Percentiles rank a stretch among this genome's conserved stretches.
Conservation (phyloP, 352 stramenopile species). For the Globisporangium radiosum region DNA sequence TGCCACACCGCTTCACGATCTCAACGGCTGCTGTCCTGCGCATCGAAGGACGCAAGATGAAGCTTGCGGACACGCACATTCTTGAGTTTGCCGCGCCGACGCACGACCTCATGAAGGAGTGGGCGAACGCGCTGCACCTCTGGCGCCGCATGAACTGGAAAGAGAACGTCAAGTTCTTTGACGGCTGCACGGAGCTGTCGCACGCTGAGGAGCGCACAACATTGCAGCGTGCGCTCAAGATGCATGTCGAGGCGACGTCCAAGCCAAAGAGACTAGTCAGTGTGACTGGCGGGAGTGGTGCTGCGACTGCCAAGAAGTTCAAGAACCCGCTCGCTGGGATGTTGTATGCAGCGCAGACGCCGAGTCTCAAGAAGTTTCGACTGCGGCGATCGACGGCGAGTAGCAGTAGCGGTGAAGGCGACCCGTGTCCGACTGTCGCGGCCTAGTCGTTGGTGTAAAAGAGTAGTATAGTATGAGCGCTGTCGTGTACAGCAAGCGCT, state of each 20-base stretch:
- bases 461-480: slow-evolving; percentile 9
- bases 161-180: slow-evolving; percentile 84
- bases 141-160: slow-evolving; percentile 87
- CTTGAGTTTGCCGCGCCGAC: slow-evolving; percentile 67
- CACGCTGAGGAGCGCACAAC: slow-evolving; percentile 52
- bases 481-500: too few species aligned
- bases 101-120: slow-evolving; percentile 82
- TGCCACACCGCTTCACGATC: slow-evolving; percentile 71
- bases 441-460: slow-evolving; percentile 28
- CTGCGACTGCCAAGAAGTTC: slow-evolving; percentile 28
- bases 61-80: slow-evolving; percentile 51
- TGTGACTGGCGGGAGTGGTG: slow-evolving; percentile 15
- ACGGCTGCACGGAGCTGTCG: slow-evolving; percentile 36
- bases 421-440: slow-evolving; percentile 11
- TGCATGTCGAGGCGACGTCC: slow-evolving; percentile 40
- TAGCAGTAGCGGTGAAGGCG: background rate
- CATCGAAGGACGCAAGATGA: slow-evolving; percentile 75
- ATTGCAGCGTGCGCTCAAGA: slow-evolving; percentile 52
- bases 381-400: slow-evolving; percentile 28
- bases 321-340: slow-evolving; percentile 53
- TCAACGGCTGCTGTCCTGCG: slow-evolving; percentile 59
- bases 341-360: slow-evolving; percentile 49
- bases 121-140: slow-evolving; percentile 75
- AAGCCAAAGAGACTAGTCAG: slow-evolving; percentile 10
- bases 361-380: slow-evolving; percentile 66